Evolutionary conservation across 2,329 filamentous ascomycete species (phyloP).

Genomic region (Graphilbum fragrans): DNA sequence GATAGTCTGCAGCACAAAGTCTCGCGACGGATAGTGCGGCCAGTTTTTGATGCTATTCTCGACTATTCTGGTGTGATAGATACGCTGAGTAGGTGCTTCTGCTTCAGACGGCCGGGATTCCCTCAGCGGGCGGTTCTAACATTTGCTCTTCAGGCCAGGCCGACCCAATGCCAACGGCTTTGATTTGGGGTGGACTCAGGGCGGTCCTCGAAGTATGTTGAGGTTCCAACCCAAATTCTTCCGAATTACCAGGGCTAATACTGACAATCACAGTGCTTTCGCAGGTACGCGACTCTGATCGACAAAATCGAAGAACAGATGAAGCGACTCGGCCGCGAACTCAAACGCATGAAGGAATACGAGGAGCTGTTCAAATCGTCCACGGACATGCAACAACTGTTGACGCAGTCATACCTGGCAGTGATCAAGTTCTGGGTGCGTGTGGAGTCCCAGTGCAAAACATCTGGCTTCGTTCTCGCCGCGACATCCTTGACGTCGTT

Average conservation of each 20-base stretch:
- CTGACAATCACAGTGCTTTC: slow-evolving; percentile 1
- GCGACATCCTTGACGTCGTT: background rate
- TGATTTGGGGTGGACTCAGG: background rate
- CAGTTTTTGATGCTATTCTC: background rate
- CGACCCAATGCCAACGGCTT: slow-evolving; percentile 1
- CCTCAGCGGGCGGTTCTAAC: too few relatives aligned
- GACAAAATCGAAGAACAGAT: background rate
- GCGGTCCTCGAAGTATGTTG: background rate
- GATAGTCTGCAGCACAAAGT: background rate
- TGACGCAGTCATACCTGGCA: slow-evolving; percentile 1
- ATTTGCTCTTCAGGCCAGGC: background rate
- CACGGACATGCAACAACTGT: slow-evolving; percentile 1
- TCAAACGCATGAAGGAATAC: slow-evolving; percentile 1
- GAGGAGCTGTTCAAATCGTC: slow-evolving; percentile 1
- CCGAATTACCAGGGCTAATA: too few relatives aligned
- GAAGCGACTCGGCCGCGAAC: background rate
- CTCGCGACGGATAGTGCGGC: background rate
- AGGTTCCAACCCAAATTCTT: too few relatives aligned
- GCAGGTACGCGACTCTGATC: background rate
- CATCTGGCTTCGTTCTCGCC: background rate
- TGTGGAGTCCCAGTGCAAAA: background rate
- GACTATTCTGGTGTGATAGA: slow-evolving; percentile 1
- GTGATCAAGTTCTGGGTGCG: slow-evolving; percentile 1
- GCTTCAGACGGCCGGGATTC: too few relatives aligned
- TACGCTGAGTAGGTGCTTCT: background rate